Conservation (phyloP, 805 yeast genomes). For the Zygotorulaspora florentina region DNA sequence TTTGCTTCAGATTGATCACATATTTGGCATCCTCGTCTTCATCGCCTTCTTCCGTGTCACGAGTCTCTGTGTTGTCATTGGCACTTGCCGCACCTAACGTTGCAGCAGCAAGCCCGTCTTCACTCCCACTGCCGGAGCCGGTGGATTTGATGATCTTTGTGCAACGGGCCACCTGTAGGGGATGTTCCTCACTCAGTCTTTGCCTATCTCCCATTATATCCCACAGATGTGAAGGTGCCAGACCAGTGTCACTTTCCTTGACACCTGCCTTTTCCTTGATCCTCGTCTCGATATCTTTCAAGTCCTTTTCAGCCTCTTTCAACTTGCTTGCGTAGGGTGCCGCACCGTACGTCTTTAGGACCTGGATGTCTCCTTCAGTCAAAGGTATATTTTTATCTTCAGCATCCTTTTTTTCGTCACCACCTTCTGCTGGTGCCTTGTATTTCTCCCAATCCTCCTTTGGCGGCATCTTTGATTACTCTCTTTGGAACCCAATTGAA, state of each 20-base stretch:
- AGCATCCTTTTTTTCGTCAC: constrained; percentile 47
- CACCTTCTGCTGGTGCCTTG: constrained; percentile 72
- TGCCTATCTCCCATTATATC: constrained; percentile 95
- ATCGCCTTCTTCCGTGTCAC: constrained; percentile 37
- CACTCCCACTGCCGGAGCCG: constrained; percentile 34
- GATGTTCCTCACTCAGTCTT: constrained; percentile 89
- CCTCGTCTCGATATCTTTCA: constrained; percentile 75
- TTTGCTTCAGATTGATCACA: constrained; percentile 94
- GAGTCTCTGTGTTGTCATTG: constrained; percentile 14
- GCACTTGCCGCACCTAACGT: constrained; percentile 22
- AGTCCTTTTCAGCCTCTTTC: constrained; percentile 80
- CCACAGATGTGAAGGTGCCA: constrained; percentile 96
- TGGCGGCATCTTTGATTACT: constrained; percentile 65
- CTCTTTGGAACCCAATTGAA: neutral
- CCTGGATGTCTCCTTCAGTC: constrained; percentile 96
- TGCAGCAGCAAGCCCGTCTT: constrained; percentile 17
- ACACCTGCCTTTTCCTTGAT: constrained; percentile 94
- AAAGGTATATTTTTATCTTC: constrained; percentile 81
- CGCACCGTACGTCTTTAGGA: constrained; percentile 92
- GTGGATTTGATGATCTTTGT: constrained; percentile 84
- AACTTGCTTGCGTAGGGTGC: constrained; percentile 88
- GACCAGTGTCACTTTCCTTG: constrained; percentile 96
- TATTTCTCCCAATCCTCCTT: constrained; percentile 99
- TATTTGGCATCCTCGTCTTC: constrained; percentile 87
- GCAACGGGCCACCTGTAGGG: constrained; percentile 97